Conservation (phyloP, 2,329 filamentous ascomycete genomes). For the Blumeria graminis region DNA sequence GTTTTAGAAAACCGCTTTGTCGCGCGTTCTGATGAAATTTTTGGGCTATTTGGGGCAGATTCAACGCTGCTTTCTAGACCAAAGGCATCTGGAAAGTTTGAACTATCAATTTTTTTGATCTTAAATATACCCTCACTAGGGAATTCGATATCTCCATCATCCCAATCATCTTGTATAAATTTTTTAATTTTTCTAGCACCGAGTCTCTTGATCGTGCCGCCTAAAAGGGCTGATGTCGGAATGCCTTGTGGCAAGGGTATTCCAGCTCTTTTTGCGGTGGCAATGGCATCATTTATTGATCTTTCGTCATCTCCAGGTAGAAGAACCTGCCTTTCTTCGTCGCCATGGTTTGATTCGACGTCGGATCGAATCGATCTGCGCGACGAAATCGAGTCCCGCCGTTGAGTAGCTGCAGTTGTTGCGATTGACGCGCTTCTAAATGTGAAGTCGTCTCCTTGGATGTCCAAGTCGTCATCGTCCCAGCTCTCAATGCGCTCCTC, state of each 20-base stretch:
- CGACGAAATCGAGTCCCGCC: constrained; percentile 59
- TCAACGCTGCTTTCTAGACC: constrained; percentile 29
- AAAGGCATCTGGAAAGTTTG: constrained; percentile 41
- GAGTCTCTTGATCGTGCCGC: constrained; percentile 78
- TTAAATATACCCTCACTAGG: constrained; percentile 34
- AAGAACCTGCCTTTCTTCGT: constrained; percentile 75
- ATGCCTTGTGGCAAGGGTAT: constrained; percentile 78
- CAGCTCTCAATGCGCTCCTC: constrained; percentile 46
- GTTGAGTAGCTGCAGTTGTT: constrained; percentile 24
- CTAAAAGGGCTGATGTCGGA: constrained; percentile 68
- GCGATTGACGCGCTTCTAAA: constrained; percentile 23
- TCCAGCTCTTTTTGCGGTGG: constrained; percentile 65
- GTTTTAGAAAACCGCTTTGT: constrained; percentile 7
- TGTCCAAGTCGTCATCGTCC: constrained; percentile 54
- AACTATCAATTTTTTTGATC: constrained; percentile 36
- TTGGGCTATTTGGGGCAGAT: constrained; percentile 28
- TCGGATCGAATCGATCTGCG: constrained; percentile 65
- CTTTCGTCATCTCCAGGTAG: constrained; percentile 66
- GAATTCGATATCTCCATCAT: constrained; percentile 53
- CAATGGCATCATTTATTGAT: constrained; percentile 65
- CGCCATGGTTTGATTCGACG: constrained; percentile 47
- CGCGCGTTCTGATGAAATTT: constrained; percentile 14
- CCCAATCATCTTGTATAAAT: constrained; percentile 56
- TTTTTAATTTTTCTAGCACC: constrained; percentile 51
- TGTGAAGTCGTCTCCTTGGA: constrained; percentile 41